Conservation (phyloP, 192 early-diverging fungal genomes). For the Oehlia diaphana region DNA sequence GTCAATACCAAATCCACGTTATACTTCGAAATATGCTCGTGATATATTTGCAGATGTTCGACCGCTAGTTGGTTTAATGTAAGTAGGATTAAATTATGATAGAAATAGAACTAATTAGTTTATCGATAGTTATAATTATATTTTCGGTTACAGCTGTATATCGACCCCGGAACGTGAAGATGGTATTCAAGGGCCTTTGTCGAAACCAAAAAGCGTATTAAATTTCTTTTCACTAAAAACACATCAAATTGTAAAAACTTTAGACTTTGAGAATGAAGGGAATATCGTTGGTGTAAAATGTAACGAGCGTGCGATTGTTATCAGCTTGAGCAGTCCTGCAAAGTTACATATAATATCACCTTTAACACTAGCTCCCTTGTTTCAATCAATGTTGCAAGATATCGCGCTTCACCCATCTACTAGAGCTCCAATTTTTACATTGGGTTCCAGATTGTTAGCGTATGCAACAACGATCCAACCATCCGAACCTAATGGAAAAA, state of each 20-base stretch:
- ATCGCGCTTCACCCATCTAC: slow-evolving; percentile 38
- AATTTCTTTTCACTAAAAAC: slow-evolving; percentile 62
- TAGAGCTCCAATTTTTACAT: slow-evolving; percentile 53
- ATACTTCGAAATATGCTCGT: slow-evolving; percentile 32
- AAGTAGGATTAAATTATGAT: slow-evolving; percentile 23
- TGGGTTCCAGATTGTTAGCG: slow-evolving; percentile 66
- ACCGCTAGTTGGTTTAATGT: slow-evolving; percentile 53
- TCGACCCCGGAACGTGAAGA: neutral
- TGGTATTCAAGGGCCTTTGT: slow-evolving; percentile 19
- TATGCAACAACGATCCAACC: slow-evolving; percentile 65
- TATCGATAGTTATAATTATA: neutral
- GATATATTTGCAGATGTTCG: slow-evolving; percentile 41
- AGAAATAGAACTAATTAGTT: neutral
- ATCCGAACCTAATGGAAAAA: slow-evolving; percentile 33
- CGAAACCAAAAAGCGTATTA: slow-evolving; percentile 33
- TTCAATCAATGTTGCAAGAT: slow-evolving; percentile 49
- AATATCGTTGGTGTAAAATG: slow-evolving; percentile 51
- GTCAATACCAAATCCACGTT: slow-evolving; percentile 36
- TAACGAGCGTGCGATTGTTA: slow-evolving; percentile 59
- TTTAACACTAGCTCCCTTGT: slow-evolving; percentile 41
- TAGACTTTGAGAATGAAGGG: slow-evolving; percentile 48
- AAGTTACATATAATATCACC: slow-evolving; percentile 53
- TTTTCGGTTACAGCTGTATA: neutral
- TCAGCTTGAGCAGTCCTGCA: slow-evolving; percentile 35
- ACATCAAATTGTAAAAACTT: slow-evolving; percentile 46